phyloP scores from a whole-genome alignment of 2,329 filamentous ascomycete species.

The Ophiostoma fasciatum region DNA sequence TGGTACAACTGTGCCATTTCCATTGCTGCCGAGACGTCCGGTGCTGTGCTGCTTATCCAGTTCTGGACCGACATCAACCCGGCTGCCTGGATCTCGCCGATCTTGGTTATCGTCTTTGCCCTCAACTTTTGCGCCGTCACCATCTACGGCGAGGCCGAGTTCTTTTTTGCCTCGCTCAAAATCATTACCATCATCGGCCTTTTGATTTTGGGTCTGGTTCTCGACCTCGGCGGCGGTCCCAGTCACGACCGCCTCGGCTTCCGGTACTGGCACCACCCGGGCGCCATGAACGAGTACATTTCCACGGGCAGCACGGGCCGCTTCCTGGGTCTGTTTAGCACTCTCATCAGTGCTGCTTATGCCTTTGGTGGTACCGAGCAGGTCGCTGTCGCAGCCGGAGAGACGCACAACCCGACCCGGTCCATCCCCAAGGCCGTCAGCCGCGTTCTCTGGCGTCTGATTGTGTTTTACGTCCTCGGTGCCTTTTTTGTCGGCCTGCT shows the following conservation, averaged over 20 bases:
- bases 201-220: slow-evolving; percentile 38
- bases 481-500: slow-evolving; percentile 18
- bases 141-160: slow-evolving; percentile 46
- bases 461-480: slow-evolving; percentile 18
- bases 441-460: slow-evolving; percentile 20
- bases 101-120: slow-evolving; percentile 35
- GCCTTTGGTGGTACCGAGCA: slow-evolving; percentile 49
- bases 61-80: slow-evolving; percentile 6
- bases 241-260: slow-evolving; percentile 33
- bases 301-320: slow-evolving; percentile 21
- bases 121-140: slow-evolving; percentile 43
- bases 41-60: slow-evolving; percentile 2
- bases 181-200: slow-evolving; percentile 44
- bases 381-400: slow-evolving; percentile 44
- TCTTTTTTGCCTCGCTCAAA: slow-evolving; percentile 46
- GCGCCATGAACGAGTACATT: slow-evolving; percentile 28
- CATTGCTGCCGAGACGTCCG: slow-evolving; percentile 2
- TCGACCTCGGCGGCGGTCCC: slow-evolving; percentile 40
- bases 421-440: slow-evolving; percentile 50
- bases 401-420: slow-evolving; percentile 45
- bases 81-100: slow-evolving; percentile 44
- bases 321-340: slow-evolving; percentile 24
- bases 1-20: slow-evolving; percentile 5
- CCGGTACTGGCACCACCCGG: slow-evolving; percentile 31
- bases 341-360: slow-evolving; percentile 38